Conservation (phyloP, 2,329 filamentous ascomycete genomes). For the Massarina eburnea region DNA sequence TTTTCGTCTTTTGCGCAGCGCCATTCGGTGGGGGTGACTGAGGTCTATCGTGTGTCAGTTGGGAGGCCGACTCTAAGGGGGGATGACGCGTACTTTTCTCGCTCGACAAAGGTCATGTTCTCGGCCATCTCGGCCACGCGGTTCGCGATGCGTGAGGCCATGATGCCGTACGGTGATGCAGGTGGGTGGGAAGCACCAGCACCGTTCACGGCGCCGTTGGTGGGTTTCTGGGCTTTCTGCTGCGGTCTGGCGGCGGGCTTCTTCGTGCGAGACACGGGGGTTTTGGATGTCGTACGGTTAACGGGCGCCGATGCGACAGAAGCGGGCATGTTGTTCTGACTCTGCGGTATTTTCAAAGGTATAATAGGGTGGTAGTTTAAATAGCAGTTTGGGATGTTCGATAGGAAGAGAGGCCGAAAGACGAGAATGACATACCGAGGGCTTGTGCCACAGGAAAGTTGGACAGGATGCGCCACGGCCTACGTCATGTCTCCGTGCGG, state of each 20-base stretch:
- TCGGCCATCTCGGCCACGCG: slow-evolving; percentile 56
- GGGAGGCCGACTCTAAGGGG: neutral
- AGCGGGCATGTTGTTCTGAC: slow-evolving; percentile 36
- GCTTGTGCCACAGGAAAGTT: slow-evolving; percentile 23
- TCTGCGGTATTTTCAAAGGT: no score
- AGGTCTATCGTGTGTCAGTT: slow-evolving; percentile 22
- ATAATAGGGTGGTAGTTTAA: no score
- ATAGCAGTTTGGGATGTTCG: neutral
- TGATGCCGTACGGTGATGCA: slow-evolving; percentile 53
- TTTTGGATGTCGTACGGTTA: slow-evolving; percentile 32
- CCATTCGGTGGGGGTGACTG: slow-evolving; percentile 22
- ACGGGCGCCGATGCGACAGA: slow-evolving; percentile 39
- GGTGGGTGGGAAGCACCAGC: slow-evolving; percentile 15
- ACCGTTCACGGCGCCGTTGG: slow-evolving; percentile 32
- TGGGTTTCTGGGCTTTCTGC: slow-evolving; percentile 23
- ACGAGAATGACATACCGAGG: no score
- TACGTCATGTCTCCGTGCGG: slow-evolving; percentile 29
- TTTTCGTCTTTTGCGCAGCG: slow-evolving; percentile 36
- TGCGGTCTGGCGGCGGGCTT: slow-evolving; percentile 23
- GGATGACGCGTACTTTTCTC: slow-evolving; percentile 34
- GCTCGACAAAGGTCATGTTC: slow-evolving; percentile 55
- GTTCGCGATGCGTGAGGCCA: slow-evolving; percentile 54
- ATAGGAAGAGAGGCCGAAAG: no score
- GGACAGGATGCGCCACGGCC: slow-evolving; percentile 34
- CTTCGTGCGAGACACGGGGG: slow-evolving; percentile 34